These are phyloP conservation scores for Leccinum pellstonianum DNA, from an alignment of 768 basidiomycete species.

Conservation along the genomic window DNA sequence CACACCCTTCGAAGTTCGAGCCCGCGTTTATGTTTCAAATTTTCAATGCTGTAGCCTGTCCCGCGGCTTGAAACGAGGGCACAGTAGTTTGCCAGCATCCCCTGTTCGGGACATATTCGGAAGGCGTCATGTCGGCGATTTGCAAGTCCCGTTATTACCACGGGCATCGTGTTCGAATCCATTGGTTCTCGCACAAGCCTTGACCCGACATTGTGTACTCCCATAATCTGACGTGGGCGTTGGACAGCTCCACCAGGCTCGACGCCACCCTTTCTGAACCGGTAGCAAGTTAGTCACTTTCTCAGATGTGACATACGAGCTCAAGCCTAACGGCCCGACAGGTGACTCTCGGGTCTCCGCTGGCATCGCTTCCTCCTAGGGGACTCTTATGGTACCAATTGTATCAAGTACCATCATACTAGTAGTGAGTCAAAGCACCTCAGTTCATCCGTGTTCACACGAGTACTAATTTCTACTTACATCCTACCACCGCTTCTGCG, in stretches of 20 bases:
- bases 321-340: background rate
- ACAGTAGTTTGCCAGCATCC: background rate
- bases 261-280: slow-evolving; percentile 2
- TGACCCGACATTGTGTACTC: background rate
- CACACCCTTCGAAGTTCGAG: background rate
- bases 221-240: background rate
- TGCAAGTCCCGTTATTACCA: slow-evolving; percentile 19
- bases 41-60: background rate
- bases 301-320: background rate
- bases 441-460: background rate
- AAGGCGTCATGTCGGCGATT: slow-evolving; percentile 18
- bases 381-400: background rate
- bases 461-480: background rate
- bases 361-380: background rate
- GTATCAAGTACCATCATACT: background rate
- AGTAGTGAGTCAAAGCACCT: slow-evolving; percentile 9
- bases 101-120: slow-evolving; percentile 3
- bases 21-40: background rate
- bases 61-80: slow-evolving; percentile 11
- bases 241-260: background rate
- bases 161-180: background rate
- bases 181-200: background rate
- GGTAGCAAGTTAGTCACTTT: slow-evolving; percentile 11
- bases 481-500: background rate
- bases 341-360: background rate